Conservation (phyloP, 345 rosid species). For the Heritiera littoralis region DNA sequence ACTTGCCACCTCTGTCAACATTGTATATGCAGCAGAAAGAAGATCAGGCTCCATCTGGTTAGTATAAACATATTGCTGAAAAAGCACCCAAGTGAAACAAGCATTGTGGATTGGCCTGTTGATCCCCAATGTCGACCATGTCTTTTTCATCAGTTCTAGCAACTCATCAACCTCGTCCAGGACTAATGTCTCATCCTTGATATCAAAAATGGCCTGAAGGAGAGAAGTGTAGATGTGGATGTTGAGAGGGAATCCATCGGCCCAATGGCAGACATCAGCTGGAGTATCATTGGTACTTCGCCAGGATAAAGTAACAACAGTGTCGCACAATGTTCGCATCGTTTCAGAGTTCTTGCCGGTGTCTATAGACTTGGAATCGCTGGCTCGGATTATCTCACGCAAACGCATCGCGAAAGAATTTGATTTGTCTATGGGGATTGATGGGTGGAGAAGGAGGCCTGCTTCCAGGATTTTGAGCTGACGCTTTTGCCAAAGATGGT, state of each 20-base stretch:
- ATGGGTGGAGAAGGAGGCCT: constrained; percentile 75
- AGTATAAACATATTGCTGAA: constrained; percentile 72
- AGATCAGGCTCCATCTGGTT: constrained; percentile 73
- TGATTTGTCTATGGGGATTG: constrained; percentile 64
- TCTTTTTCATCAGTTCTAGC: constrained; percentile 81
- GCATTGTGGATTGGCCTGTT: constrained; percentile 63
- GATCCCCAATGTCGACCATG: constrained; percentile 87
- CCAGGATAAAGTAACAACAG: constrained; percentile 75
- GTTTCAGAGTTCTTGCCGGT: constrained; percentile 70
- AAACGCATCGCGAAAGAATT: constrained; percentile 55
- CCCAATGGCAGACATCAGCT: constrained; percentile 89
- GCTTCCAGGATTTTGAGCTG: constrained; percentile 77
- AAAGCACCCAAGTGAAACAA: constrained; percentile 87
- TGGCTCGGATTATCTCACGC: constrained; percentile 53
- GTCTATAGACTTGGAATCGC: constrained; percentile 56
- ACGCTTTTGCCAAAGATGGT: constrained; percentile 80
- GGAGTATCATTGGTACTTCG: constrained; percentile 59
- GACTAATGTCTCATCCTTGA: constrained; percentile 74
- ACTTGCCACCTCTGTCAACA: constrained; percentile 75
- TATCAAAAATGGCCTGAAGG: constrained; percentile 71
- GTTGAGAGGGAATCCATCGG: constrained; percentile 88
- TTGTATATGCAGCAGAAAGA: constrained; percentile 65
- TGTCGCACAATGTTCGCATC: constrained; percentile 63
- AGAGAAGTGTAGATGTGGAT: constrained; percentile 61
- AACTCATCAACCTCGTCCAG: constrained; percentile 93